A percentile compares a stretch with the other conserved stretches of the same genome.
Evolutionary conservation across 2,329 filamentous ascomycete species (phyloP).

Genomic region (Monilinia laxa): DNA sequence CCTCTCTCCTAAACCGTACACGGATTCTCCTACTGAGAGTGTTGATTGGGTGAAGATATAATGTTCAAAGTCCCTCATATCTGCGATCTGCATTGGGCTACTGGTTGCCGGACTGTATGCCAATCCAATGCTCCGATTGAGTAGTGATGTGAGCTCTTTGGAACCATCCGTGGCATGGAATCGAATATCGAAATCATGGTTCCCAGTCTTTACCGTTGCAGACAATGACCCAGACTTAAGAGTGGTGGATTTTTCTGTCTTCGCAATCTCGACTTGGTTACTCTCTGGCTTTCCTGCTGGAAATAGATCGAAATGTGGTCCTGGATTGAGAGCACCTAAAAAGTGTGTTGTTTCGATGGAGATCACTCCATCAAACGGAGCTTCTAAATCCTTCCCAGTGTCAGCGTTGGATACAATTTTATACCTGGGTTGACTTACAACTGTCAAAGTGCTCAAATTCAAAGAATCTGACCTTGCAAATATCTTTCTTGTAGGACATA

Average conservation of each 20-base stretch:
- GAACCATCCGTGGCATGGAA: slow-evolving; percentile 53
- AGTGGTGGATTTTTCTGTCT: slow-evolving; percentile 48
- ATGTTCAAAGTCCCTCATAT: slow-evolving; percentile 53
- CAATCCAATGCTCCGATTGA: slow-evolving; percentile 55
- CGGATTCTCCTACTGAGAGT: slow-evolving; percentile 59
- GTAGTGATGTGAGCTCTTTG: slow-evolving; percentile 54
- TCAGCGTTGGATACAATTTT: slow-evolving; percentile 18
- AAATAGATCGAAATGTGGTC: slow-evolving; percentile 59
- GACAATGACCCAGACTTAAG: slow-evolving; percentile 52
- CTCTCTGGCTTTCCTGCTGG: slow-evolving; percentile 50
- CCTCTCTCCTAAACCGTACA: slow-evolving; percentile 73
- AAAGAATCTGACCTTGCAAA: slow-evolving; percentile 54
- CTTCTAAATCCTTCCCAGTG: slow-evolving; percentile 51
- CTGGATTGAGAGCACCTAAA: slow-evolving; percentile 51
- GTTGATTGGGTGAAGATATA: slow-evolving; percentile 58
- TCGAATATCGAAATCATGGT: slow-evolving; percentile 54
- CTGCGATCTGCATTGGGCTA: slow-evolving; percentile 53
- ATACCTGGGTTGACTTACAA: slow-evolving; percentile 42
- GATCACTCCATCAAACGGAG: slow-evolving; percentile 58
- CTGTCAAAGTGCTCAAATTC: slow-evolving; percentile 54
- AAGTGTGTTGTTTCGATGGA: slow-evolving; percentile 60
- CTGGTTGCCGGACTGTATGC: slow-evolving; percentile 55
- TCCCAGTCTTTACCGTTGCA: slow-evolving; percentile 50
- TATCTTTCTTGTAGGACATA: slow-evolving; percentile 59
- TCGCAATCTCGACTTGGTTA: slow-evolving; percentile 44